Evolutionary conservation across 306 rosid genomes (phyloP).

Genomic region (Senna siamea): DNA sequence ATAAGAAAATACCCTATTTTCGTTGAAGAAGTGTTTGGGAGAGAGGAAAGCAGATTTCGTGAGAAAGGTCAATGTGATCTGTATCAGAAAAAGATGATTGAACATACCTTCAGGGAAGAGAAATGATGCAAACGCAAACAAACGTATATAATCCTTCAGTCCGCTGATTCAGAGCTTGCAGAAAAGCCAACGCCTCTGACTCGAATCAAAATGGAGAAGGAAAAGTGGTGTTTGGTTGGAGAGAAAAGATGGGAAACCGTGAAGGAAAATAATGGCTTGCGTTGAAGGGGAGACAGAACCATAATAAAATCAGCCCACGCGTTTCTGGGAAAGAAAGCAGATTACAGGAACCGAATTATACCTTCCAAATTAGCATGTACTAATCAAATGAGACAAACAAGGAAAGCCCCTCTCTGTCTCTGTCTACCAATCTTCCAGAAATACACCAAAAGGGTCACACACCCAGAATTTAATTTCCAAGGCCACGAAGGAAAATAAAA

Average conservation of each 20-base stretch:
- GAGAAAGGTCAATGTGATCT: constrained; percentile 13
- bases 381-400: constrained; percentile 11
- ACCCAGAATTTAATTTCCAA: constrained; percentile 1
- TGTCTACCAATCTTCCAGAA: background rate
- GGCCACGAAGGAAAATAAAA: background rate
- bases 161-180: background rate
- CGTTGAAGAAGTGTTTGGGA: background rate
- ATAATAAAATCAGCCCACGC: background rate
- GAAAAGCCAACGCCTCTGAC: background rate
- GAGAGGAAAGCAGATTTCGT: constrained; percentile 7
- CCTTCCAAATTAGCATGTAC: background rate
- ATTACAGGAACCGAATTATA: background rate
- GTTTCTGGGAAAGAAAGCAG: constrained; percentile 8
- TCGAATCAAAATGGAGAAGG: background rate
- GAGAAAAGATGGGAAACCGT: constrained; percentile 15
- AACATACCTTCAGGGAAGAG: constrained; percentile 31
- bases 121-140: too few species aligned
- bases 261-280: constrained; percentile 26
- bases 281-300: background rate
- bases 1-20: too few species aligned
- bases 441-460: too few species aligned
- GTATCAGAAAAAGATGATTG: constrained; percentile 25
- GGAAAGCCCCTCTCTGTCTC: background rate
- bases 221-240: background rate
- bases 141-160: background rate